Percentiles rank a stretch among this genome's conserved stretches.
phyloP scores from a whole-genome alignment of 2,329 filamentous ascomycete genomes.

The Ceratocystis destructans region DNA sequence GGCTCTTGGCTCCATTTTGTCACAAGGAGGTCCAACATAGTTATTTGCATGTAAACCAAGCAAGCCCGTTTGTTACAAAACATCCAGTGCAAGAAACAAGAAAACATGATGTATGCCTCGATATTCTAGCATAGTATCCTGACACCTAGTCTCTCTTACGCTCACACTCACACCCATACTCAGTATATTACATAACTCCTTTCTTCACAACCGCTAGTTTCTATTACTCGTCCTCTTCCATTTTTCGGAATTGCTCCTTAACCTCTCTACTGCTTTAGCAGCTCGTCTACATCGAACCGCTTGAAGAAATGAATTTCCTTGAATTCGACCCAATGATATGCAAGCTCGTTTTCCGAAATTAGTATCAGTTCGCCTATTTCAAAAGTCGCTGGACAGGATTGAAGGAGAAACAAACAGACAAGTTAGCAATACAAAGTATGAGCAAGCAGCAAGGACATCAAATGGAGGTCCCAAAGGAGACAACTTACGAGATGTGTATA shows the following conservation, averaged over 20 bases:
- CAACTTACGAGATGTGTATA: not conserved
- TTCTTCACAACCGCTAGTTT: not conserved
- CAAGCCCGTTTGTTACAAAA: too few relatives aligned
- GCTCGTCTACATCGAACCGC: slow-evolving; percentile 44
- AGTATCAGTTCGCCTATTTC: slow-evolving; percentile 53
- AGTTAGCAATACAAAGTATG: slow-evolving; percentile 58
- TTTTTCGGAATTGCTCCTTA: not conserved
- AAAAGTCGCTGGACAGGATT: not conserved
- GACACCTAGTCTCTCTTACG: too few relatives aligned
- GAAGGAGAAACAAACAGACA: too few relatives aligned
- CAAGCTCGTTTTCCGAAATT: slow-evolving; percentile 60
- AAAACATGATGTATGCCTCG: too few relatives aligned
- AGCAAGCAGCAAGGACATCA: not conserved
- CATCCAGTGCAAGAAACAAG: too few relatives aligned
- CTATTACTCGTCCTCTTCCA: not conserved
- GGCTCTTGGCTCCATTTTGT: not conserved
- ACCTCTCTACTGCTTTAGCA: slow-evolving; percentile 25
- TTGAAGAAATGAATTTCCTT: slow-evolving; percentile 48
- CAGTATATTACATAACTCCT: not conserved
- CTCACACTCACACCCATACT: not conserved
- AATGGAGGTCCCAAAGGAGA: too few relatives aligned
- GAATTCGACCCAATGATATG: slow-evolving; percentile 64
- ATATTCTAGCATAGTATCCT: too few relatives aligned
- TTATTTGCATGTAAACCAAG: not conserved
- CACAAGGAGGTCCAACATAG: not conserved